A percentile compares a stretch with the other conserved stretches of the same genome.
Evolutionary conservation across 805 yeast species (phyloP).

Genomic region (Myxozyma melibiosi): DNA sequence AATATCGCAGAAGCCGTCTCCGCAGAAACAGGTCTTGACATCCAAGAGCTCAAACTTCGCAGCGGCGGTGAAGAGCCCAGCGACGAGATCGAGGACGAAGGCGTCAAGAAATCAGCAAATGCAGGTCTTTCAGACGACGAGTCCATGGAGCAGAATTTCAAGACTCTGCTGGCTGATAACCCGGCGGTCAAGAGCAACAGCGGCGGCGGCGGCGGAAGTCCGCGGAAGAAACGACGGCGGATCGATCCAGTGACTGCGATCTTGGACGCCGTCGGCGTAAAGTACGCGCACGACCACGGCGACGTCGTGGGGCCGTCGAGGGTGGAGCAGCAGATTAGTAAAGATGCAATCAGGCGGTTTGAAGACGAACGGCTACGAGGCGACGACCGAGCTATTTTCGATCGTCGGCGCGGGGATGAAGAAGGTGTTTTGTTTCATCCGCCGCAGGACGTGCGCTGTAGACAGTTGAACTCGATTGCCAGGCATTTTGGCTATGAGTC

Average conservation of each 20-base stretch:
- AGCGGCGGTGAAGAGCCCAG: neutral
- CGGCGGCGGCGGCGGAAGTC: neutral
- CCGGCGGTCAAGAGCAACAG: too few relatives aligned
- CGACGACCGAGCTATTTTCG: neutral
- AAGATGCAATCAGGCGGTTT: constrained; percentile 4
- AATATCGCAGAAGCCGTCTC: constrained; percentile 27
- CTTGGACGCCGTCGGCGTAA: constrained; percentile 24
- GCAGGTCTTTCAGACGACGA: neutral
- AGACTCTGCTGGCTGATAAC: neutral
- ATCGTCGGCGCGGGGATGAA: neutral
- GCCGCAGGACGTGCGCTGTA: constrained; percentile 18
- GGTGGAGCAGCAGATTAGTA: constrained; percentile 15
- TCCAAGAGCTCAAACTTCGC: constrained; percentile 9
- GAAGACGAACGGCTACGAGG: neutral
- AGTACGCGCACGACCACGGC: constrained; percentile 24
- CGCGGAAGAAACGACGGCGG: neutral
- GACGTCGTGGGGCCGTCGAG: constrained; percentile 24
- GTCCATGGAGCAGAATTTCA: neutral
- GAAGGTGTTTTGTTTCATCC: neutral
- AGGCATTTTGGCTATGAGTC: constrained; percentile 9
- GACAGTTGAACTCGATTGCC: constrained; percentile 29
- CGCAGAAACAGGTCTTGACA: constrained; percentile 7
- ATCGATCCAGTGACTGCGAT: constrained; percentile 30
- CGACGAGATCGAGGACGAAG: neutral
- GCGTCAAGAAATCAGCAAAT: neutral